Evolutionary conservation across 805 yeast species (phyloP), one percentile per base, ranked within the genome.

Genomic region (Wickerhamiella lipophila): DNA sequence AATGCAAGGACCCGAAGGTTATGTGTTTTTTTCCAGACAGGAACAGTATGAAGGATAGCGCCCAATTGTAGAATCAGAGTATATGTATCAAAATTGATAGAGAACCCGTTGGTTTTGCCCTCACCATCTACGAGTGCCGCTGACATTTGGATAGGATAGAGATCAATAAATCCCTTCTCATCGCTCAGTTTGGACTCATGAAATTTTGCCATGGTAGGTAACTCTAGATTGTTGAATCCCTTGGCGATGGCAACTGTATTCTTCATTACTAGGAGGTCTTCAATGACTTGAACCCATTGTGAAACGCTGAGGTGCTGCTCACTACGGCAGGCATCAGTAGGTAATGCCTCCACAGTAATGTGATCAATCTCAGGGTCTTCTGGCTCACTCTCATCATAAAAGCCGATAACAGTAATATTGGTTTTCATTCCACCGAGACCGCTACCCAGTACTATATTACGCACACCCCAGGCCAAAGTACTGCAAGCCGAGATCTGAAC

Each of bases 371-470:
- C n/a, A 19, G 25, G 21, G 21, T 53, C 46, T 6, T 34, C 23
- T 5, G 41, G 18, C 8, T 15, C 30, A 15, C 13, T 23, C 52
- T 81, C 69, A 60, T 89, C 95, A 56, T 81, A 84, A 59, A 87
- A 87, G 0, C 97, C 97, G 27, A 92, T 52, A 0, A 92, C 94
- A 0, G 96, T 85, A 47, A 92, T 88, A 60, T 92, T 92, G 1
- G 98, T 98, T 58, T 77, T 81, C 98, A 92, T 92, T 11, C 96
- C 96, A 6, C 99, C 99, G n/a, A 92, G 69, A 0, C 99, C 99
- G 2, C 95, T 83, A 0, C 96, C 96, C 52, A 89, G 64, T 51
- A 77, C 87, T 8, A 92, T 87, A 61, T 89, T 89, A 53, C 98
- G 71, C 0, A 86, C 94, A 22, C 98, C 97, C 96, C 97, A 89